Percentiles rank a stretch among this genome's conserved stretches.
These are phyloP conservation scores for Triadica sebifera DNA, from an alignment of 345 rosid species.

Conservation along the genomic window DNA sequence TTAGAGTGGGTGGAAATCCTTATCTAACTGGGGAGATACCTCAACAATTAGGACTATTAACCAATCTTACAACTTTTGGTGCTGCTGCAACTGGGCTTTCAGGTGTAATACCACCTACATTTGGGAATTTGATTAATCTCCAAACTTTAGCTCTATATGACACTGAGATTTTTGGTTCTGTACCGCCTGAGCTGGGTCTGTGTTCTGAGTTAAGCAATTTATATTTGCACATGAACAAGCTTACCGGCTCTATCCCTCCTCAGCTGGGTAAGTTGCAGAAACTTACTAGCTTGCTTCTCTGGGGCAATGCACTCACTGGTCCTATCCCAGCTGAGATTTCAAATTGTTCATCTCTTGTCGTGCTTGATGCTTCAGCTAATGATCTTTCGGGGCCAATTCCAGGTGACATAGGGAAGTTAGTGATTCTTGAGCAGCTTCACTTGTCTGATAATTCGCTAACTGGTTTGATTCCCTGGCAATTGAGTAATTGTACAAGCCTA, in stretches of 20 bases:
- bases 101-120: slow-evolving; percentile 72
- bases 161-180: slow-evolving; percentile 67
- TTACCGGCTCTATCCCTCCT: slow-evolving; percentile 77
- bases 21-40: slow-evolving; percentile 77
- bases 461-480: slow-evolving; percentile 69
- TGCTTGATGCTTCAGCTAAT: slow-evolving; percentile 87
- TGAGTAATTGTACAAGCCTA: slow-evolving; percentile 83
- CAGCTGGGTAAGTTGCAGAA: slow-evolving; percentile 78
- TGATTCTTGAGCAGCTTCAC: slow-evolving; percentile 83
- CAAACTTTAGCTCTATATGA: slow-evolving; percentile 89
- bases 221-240: slow-evolving; percentile 94
- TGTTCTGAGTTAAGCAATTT: slow-evolving; percentile 78
- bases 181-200: slow-evolving; percentile 76
- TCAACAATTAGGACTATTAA: slow-evolving; percentile 61
- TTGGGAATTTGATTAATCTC: slow-evolving; percentile 78
- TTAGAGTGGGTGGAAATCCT: slow-evolving; percentile 88
- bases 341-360: slow-evolving; percentile 85
- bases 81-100: slow-evolving; percentile 89
- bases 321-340: slow-evolving; percentile 78
- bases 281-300: slow-evolving; percentile 85
- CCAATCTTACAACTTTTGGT: slow-evolving; percentile 83
- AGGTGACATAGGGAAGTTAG: slow-evolving; percentile 72
- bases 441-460: slow-evolving; percentile 78
- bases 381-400: slow-evolving; percentile 75
- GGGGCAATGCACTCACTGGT: slow-evolving; percentile 84